Base-by-base conservation (phyloP, 164 flowering plant species). In the Cinnamomum micranthum region DNA sequence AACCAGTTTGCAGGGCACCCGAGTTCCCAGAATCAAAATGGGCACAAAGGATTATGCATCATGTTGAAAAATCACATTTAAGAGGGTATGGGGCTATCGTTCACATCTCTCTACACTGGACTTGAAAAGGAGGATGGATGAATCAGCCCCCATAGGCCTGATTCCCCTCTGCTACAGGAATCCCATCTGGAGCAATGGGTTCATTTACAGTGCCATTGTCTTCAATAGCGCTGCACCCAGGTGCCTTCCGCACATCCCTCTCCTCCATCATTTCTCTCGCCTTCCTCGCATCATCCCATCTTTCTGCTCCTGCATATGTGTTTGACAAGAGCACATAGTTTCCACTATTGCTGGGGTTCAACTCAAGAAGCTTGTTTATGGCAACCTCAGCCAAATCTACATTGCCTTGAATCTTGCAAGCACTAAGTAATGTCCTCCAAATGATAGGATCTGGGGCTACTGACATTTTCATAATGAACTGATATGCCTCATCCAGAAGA, bases 401-500 rank as follows among this genome's bases (percentile, higher is more conserved):
- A 76, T 90, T 80, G 59, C 84, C 87, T 75, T 90, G 85, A 80
- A 89, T 75, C 75, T 82, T 87, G 77, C 92, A 92, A 71, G 94
- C 85, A 85, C 87, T 84, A 75, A 92, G 74, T 60, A 90, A 78
- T 71, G 85, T 87, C 77, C 91, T 85, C 92, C 92, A 91, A 27
- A 88, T 59, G 4, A 84, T 85, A 65, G 78, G 87, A 79, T 88
- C 89, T 3, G 89, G 88, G 35, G 20, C 50, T 28, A 83, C 27
- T 1, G 92, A 90, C 88, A 91, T 83, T 62, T 78, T 74, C 59
- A 50, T 76, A 63, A 91, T 85, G 70, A 90, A 86, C 63, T 85
- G 81, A 75, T 84, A 86, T 19, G 97, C 97, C 76, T 75, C 77
- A 0, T 83, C 82, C 11, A 91, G 73, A 35, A 81, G 24, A 14